phyloP scores from a whole-genome alignment of 345 rosid genomes.

The Turritis glabra region DNA sequence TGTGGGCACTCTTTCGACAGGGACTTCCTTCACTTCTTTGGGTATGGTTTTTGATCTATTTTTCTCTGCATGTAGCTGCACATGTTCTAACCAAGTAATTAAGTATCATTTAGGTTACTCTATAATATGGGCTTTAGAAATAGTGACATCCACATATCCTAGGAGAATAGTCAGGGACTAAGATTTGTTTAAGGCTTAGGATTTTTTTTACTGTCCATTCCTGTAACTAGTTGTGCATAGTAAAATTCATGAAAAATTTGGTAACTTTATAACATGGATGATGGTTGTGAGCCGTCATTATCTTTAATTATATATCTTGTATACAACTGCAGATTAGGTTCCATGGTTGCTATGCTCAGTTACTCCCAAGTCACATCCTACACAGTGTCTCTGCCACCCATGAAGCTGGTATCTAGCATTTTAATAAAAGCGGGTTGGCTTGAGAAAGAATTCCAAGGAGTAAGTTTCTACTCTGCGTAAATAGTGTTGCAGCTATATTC shows the following conservation, averaged over 20 bases:
- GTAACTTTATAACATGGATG: not conserved
- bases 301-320: slow-evolving; percentile 2
- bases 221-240: not conserved
- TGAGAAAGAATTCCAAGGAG: slow-evolving; percentile 58
- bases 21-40: slow-evolving; percentile 91
- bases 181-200: slow-evolving; percentile 12
- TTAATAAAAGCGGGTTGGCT: slow-evolving; percentile 55
- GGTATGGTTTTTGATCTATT: slow-evolving; percentile 55
- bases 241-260: not conserved
- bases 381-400: slow-evolving; percentile 72
- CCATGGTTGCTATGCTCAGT: slow-evolving; percentile 84
- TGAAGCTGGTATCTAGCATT: slow-evolving; percentile 60
- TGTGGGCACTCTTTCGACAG: slow-evolving; percentile 84
- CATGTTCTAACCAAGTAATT: slow-evolving; percentile 3
- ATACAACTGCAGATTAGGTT: slow-evolving; percentile 64
- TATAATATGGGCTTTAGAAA: not conserved
- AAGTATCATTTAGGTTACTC: not conserved
- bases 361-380: slow-evolving; percentile 75
- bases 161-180: not conserved
- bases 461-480: slow-evolving; percentile 34
- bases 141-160: not conserved
- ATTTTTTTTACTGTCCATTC: not conserved
- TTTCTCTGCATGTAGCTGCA: slow-evolving; percentile 10
- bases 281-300: not conserved
- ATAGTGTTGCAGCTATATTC: not conserved